A percentile compares a stretch with the other conserved stretches of the same genome.
Evolutionary conservation across 345 rosid species (phyloP).

Genomic region (Eucalyptus shirleyi): DNA sequence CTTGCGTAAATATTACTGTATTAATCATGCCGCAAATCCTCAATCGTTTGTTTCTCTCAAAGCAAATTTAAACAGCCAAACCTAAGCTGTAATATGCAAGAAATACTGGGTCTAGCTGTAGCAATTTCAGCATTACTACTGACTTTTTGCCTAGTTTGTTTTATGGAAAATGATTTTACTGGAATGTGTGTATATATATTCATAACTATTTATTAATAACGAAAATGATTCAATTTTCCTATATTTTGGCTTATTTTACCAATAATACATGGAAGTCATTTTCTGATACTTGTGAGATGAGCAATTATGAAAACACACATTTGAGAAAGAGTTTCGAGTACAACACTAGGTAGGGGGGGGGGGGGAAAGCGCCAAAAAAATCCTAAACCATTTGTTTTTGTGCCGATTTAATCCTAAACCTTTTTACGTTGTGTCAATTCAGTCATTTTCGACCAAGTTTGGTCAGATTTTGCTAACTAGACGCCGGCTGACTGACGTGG

Average conservation of each 20-base stretch:
- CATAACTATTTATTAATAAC: not conserved
- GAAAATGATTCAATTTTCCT: not conserved
- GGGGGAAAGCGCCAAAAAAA: too few relatives aligned
- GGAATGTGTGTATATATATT: not conserved
- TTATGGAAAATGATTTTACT: not conserved
- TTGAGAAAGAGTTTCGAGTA: not conserved
- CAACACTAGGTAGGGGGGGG: not conserved
- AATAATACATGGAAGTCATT: not conserved
- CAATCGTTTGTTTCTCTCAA: not conserved
- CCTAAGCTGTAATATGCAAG: not conserved
- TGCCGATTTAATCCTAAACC: too few relatives aligned
- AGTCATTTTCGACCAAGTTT: too few relatives aligned
- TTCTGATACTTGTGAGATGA: not conserved
- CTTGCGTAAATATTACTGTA: not conserved
- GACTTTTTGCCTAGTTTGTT: not conserved
- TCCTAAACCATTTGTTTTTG: too few relatives aligned
- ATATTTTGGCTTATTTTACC: not conserved
- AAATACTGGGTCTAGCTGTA: not conserved
- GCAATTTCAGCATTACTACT: not conserved
- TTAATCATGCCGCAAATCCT: not conserved
- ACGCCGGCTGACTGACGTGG: too few relatives aligned
- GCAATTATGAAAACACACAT: not conserved
- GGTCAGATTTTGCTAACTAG: too few relatives aligned
- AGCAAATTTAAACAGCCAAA: not conserved
- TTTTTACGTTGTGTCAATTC: too few relatives aligned